Evolutionary conservation across 495 filamentous ascomycete species (phyloP).

Genomic region (Hypomontagnella submonticulosa): DNA sequence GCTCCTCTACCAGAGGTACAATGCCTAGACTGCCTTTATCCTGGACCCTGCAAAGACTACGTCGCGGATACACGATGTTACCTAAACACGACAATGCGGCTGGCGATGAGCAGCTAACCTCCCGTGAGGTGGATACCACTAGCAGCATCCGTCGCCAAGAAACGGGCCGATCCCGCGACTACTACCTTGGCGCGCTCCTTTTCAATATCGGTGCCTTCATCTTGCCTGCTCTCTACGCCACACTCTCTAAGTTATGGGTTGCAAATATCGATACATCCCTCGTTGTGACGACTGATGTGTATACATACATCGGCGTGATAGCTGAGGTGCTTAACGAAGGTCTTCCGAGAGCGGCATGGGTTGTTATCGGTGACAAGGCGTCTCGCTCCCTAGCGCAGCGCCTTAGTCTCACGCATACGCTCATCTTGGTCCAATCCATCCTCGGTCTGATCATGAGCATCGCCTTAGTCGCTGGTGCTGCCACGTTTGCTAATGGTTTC

Average conservation of each 20-base stretch:
- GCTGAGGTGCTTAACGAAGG: constrained; percentile 79
- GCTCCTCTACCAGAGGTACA: too few relatives aligned
- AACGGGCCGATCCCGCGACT: neutral
- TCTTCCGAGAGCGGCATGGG: constrained; percentile 74
- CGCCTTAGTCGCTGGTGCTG: constrained; percentile 66
- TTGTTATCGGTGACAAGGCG: constrained; percentile 73
- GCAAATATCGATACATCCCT: constrained; percentile 72
- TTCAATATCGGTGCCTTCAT: constrained; percentile 74
- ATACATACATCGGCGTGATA: constrained; percentile 69
- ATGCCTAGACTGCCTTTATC: too few relatives aligned
- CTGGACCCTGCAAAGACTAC: too few relatives aligned
- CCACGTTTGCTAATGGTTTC: constrained; percentile 67
- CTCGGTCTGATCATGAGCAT: constrained; percentile 71
- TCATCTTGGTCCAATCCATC: constrained; percentile 68
- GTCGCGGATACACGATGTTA: too few relatives aligned
- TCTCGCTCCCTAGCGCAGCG: constrained; percentile 64
- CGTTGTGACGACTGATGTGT: constrained; percentile 74
- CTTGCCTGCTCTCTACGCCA: constrained; percentile 75
- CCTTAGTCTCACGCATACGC: constrained; percentile 69
- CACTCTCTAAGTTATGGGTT: constrained; percentile 79
- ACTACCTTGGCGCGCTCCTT: constrained; percentile 67
- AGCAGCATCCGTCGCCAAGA: too few relatives aligned
- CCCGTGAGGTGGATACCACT: too few relatives aligned
- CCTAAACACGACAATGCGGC: too few relatives aligned
- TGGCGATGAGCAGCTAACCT: too few relatives aligned